Evolutionary conservation across 257 asterid species (phyloP), one percentile per base, ranked within the genome.

Genomic region (Datura wrightii): DNA sequence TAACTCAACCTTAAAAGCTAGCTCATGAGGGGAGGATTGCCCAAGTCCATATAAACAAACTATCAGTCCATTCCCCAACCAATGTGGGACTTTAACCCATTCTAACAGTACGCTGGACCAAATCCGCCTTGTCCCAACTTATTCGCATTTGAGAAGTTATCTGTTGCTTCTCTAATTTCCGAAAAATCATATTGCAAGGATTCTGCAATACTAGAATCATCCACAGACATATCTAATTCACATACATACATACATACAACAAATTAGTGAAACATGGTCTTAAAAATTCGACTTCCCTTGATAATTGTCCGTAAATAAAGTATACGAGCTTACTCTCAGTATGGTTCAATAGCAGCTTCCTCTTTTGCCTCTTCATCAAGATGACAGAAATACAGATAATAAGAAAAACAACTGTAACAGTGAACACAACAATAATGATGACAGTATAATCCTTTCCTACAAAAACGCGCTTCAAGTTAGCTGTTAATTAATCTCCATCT

Each of bases 61-160:
- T n/a, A n/a, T n/a, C n/a, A n/a, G n/a, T n/a, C n/a, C n/a, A n/a
- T n/a, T n/a, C n/a, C n/a, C n/a, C n/a, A n/a, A n/a, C n/a, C n/a
- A n/a, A n/a, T n/a, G n/a, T n/a, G n/a, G n/a, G n/a, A n/a, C n/a
- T n/a, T n/a, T n/a, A n/a, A n/a, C n/a, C n/a, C n/a, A n/a, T n/a
- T n/a, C n/a, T n/a, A n/a, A n/a, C n/a, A n/a, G n/a, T n/a, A n/a
- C n/a, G n/a, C 90, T 5, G 53, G 19, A 15, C 90, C 90, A 80
- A 69, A 88, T 58, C 90, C 86, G 5, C 86, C 86, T 13, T 83
- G 31, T 5, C 89, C 89, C 46, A 81, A 37, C 44, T 80, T 82
- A 41, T 84, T 84, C 5, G 37, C 85, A 13, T 83, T 79, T 5
- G 89, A 87, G 84, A 87, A 87, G 74, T 82, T 70, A 37, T 53